phyloP scores from a whole-genome alignment of 2,329 filamentous ascomycete species.

The Helotiales sp. region DNA sequence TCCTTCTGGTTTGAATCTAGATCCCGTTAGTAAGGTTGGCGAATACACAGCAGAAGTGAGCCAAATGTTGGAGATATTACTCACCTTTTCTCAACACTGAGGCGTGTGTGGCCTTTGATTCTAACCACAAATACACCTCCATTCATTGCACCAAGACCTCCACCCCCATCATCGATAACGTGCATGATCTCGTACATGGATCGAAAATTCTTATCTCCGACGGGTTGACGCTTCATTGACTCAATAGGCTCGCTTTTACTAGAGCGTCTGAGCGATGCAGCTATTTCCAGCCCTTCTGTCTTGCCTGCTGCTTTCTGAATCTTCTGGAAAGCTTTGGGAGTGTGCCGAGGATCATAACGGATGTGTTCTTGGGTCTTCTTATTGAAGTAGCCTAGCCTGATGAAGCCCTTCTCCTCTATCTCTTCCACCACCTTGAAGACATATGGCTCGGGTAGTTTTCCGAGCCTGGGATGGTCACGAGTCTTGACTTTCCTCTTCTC shows the following conservation, averaged over 20 bases:
- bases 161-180: conserved; percentile 34
- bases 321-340: conserved; percentile 3
- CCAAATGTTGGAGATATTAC: background rate
- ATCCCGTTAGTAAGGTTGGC: background rate
- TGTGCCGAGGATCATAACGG: conserved; percentile 22
- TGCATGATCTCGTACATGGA: conserved; percentile 34
- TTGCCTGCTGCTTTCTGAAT: conserved; percentile 16
- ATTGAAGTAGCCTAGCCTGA: conserved; percentile 28
- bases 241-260: background rate
- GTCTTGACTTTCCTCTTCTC: conserved; percentile 13
- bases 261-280: conserved; percentile 9
- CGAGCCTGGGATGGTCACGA: conserved; percentile 1
- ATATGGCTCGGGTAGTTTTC: conserved; percentile 5
- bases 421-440: background rate
- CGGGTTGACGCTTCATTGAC: conserved; percentile 12
- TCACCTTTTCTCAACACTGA: conserved; percentile 27
- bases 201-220: conserved; percentile 24
- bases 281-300: conserved; percentile 3
- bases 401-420: background rate
- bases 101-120: conserved; percentile 17
- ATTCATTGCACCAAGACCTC: conserved; percentile 38
- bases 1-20: conserved; percentile 11
- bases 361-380: conserved; percentile 6
- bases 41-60: background rate
- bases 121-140: conserved; percentile 38